Evolutionary conservation across 2,329 filamentous ascomycete genomes (phyloP).

Genomic region (Diaporthe aspalathi): DNA sequence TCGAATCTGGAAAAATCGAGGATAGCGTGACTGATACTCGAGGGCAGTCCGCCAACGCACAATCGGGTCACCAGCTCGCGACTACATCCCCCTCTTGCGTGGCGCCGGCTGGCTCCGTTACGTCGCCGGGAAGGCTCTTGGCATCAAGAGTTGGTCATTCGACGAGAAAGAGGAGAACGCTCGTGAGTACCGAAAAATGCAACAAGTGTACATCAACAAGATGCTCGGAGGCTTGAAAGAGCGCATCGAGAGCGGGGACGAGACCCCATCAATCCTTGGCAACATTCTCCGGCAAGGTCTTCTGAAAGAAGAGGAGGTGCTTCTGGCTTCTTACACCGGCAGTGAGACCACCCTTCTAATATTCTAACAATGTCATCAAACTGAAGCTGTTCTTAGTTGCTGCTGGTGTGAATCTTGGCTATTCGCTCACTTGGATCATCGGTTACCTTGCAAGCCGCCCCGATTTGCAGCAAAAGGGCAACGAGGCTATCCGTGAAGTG

Average conservation of each 20-base stretch:
- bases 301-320: not conserved
- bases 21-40: not conserved
- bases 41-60: not conserved
- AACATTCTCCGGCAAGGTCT: not conserved
- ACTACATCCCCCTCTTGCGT: not conserved
- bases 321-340: not conserved
- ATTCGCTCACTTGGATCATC: constrained; percentile 6
- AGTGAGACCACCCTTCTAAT: not conserved
- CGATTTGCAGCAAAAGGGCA: not conserved
- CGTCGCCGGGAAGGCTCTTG: not conserved
- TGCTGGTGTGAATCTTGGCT: not conserved
- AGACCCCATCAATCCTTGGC: not conserved
- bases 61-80: constrained; percentile 2
- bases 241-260: not conserved
- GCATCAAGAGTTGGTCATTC: not conserved
- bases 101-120: not conserved
- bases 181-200: not conserved
- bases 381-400: not conserved
- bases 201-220: constrained; percentile 7
- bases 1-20: no score
- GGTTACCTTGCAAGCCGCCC: not conserved
- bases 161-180: not conserved
- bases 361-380: not conserved
- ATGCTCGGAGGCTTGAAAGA: not conserved
- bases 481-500: not conserved